phyloP scores from a whole-genome alignment of 495 filamentous ascomycete species.

The Aspergillus nanangensis region DNA sequence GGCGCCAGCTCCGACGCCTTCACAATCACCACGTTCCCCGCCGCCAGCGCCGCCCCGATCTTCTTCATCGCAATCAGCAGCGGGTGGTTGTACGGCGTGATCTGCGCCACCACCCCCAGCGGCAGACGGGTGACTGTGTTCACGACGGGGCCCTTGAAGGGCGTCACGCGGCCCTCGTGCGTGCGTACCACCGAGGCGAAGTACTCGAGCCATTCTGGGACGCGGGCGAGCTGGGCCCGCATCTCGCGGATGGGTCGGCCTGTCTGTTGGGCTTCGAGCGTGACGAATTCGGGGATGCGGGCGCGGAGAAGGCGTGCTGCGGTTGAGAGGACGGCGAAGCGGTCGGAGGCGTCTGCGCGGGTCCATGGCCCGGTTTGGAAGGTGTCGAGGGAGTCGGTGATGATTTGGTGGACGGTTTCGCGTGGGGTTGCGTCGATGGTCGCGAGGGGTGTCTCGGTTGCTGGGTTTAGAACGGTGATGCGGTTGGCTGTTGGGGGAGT shows the following conservation, averaged over 20 bases:
- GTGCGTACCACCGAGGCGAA: conserved; percentile 55
- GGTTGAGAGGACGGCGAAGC: conserved; percentile 53
- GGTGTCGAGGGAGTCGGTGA: conserved; percentile 40
- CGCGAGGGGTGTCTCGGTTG: conserved; percentile 14
- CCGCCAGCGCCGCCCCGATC: conserved; percentile 55
- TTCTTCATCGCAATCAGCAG: conserved; percentile 62
- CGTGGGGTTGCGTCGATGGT: conserved; percentile 49
- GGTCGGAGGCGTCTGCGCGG: conserved; percentile 44
- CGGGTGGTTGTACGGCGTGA: conserved; percentile 65
- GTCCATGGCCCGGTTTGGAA: conserved; percentile 58
- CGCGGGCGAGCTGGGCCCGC: conserved; percentile 57
- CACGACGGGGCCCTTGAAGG: conserved; percentile 55
- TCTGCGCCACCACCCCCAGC: conserved; percentile 58
- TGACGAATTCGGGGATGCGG: conserved; percentile 46
- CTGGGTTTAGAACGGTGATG: conserved; percentile 22
- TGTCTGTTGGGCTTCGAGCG: conserved; percentile 56
- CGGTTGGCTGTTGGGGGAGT: conserved; percentile 4
- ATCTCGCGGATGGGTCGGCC: conserved; percentile 61
- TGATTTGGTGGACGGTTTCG: conserved; percentile 40
- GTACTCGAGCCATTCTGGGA: conserved; percentile 62
- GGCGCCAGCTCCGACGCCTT: conserved; percentile 61
- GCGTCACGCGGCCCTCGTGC: conserved; percentile 57
- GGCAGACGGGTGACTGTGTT: conserved; percentile 58
- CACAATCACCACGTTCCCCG: conserved; percentile 58
- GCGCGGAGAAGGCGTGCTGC: conserved; percentile 47